phyloP scores from a whole-genome alignment of 1,284 basidiomycete species.

The Cystobasidium sp. region DNA sequence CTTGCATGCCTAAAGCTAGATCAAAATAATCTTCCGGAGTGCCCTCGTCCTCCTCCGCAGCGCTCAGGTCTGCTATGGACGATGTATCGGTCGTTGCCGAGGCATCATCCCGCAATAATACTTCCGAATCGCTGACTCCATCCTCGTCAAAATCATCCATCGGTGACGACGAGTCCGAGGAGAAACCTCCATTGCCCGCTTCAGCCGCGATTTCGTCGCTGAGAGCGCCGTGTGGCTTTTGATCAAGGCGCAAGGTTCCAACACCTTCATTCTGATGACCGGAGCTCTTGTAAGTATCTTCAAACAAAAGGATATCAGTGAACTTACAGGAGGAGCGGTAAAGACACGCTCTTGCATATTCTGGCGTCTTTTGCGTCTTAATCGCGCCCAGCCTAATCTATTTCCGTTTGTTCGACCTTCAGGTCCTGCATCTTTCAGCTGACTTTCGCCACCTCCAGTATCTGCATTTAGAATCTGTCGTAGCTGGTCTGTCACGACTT shows the following conservation, averaged over 20 bases:
- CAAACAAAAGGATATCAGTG: background rate
- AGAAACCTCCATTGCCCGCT: background rate
- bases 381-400: background rate
- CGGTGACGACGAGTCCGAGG: slow-evolving; percentile 30
- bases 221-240: slow-evolving; percentile 19
- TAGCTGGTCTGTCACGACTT: background rate
- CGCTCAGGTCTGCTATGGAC: slow-evolving; percentile 21
- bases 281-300: background rate
- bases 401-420: background rate
- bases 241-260: slow-evolving; percentile 39
- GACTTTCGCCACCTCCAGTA: background rate
- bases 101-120: slow-evolving; percentile 19
- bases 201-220: slow-evolving; percentile 29
- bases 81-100: slow-evolving; percentile 36
- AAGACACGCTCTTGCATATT: slow-evolving; percentile 29
- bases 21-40: slow-evolving; percentile 29
- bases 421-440: background rate
- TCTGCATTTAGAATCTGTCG: background rate
- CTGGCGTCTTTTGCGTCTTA: slow-evolving; percentile 20
- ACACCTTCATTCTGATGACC: slow-evolving; percentile 37
- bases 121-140: slow-evolving; percentile 2
- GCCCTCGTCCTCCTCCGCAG: background rate
- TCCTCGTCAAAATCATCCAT: slow-evolving; percentile 11
- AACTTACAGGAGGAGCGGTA: slow-evolving; percentile 30
- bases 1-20: slow-evolving; percentile 33